phyloP scores from a whole-genome alignment of 306 rosid genomes.

The Trifolium subterraneum region DNA sequence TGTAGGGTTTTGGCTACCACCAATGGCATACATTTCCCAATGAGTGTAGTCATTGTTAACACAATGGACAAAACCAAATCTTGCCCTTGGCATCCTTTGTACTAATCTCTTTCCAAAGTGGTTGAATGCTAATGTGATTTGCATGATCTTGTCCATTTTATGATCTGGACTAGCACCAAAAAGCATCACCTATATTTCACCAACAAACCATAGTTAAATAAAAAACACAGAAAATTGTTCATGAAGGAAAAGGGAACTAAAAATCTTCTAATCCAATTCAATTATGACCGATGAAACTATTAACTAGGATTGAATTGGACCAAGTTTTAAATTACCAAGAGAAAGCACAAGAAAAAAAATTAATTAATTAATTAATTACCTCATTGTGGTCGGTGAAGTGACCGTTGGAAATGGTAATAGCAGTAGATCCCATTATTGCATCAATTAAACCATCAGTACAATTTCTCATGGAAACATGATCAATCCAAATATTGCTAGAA shows the following conservation, averaged over 20 bases:
- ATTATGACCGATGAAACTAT: background rate
- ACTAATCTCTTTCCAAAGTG: constrained; percentile 71
- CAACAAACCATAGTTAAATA: too few relatives aligned
- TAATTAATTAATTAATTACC: constrained; percentile 29
- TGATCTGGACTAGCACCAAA: constrained; percentile 67
- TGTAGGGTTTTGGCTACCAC: constrained; percentile 75
- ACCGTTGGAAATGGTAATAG: constrained; percentile 78
- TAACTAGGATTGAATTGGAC: background rate
- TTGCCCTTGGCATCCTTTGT: constrained; percentile 81
- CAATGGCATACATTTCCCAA: constrained; percentile 92
- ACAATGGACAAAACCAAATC: constrained; percentile 72
- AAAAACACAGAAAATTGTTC: too few relatives aligned
- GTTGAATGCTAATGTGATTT: constrained; percentile 82
- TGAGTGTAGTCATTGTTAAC: constrained; percentile 85
- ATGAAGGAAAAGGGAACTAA: background rate
- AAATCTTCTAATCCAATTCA: background rate
- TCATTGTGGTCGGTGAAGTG: constrained; percentile 81
- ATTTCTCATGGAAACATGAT: constrained; percentile 76
- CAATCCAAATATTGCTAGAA: constrained; percentile 75
- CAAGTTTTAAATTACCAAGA: background rate
- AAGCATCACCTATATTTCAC: constrained; percentile 60
- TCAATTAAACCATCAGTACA: constrained; percentile 73
- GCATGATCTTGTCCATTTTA: constrained; percentile 60
- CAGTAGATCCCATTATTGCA: constrained; percentile 78
- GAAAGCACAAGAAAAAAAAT: background rate